Base-by-base conservation (phyloP, 208 protist species). In the Leishmania major region DNA sequence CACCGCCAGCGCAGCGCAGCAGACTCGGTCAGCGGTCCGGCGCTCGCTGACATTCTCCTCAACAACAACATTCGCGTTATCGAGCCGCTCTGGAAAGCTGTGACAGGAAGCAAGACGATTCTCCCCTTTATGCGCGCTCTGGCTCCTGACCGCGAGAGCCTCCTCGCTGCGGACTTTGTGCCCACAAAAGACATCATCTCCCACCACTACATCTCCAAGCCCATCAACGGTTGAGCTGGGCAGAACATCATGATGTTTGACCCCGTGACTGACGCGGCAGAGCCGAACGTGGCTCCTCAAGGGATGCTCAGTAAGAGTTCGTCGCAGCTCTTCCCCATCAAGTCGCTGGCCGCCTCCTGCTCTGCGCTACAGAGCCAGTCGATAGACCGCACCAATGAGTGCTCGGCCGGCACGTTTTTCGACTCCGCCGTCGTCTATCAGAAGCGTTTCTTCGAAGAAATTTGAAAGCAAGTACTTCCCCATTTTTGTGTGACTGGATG, bases 401-500 rank as follows among this genome's bases (percentile, higher is more conserved):
- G 69, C 82, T 95, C 87, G 5, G 40, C 87, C 2, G 89, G 91
- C 17, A 89, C 83, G 53, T 94, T 94, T 84, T 91, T 92, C 62
- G 90, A 93, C 77, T 94, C 91, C 8, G 84, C 90, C 2, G 77
- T 92, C 4, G 85, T 97, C 31, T 96, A 93, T 81, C 92, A 96
- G 84, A 69, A 86, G 43, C 87, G 92, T 28, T 79, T 94, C 67
- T 83, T 95, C n/a, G 19, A 92, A 92, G 75, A 90, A 89, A 75
- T 96, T 95, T 69, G 90, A 94, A 35, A 64, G 88, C 11, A 91
- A 92, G 82, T 96, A 92, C 85, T 92, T 93, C 72, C 93, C 90
- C 45, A 96, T 95, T 51, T 51, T 95, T 97, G 81, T 94, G 92
- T 62, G 91, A 81, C 8, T 97, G 94, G 93, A 90, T 92, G 81